These are phyloP conservation scores for Gaeumannomyces tritici DNA, from an alignment of 2,329 filamentous ascomycete genomes.

Conservation along the genomic window DNA sequence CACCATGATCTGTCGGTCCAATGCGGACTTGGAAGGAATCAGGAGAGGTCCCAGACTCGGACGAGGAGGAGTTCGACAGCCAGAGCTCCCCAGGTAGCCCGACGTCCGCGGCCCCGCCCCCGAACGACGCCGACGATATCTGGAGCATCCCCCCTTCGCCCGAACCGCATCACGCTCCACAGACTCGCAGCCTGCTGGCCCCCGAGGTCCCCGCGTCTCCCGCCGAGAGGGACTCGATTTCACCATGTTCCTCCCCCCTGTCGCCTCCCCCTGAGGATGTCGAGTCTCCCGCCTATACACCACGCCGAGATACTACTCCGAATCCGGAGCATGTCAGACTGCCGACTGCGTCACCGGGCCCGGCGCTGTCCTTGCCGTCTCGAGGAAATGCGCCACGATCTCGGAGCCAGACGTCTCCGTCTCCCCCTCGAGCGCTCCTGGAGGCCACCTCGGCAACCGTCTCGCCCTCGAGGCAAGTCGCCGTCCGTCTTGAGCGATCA, in stretches of 20 bases:
- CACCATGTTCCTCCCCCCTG: not conserved
- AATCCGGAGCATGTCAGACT: not conserved
- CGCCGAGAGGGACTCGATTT: not conserved
- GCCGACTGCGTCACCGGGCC: not conserved
- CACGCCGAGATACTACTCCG: not conserved
- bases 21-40: conserved; percentile 34
- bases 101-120: not conserved
- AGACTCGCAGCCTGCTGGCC: conserved; percentile 6
- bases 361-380: not conserved
- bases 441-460: not conserved
- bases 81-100: conserved; percentile 10
- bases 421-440: not conserved
- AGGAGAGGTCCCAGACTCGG: conserved; percentile 33
- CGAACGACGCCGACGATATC: conserved; percentile 2
- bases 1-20: conserved; percentile 20
- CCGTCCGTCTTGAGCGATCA: conserved; percentile 32
- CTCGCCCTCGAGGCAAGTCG: conserved; percentile 10
- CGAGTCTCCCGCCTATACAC: not conserved
- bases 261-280: conserved; percentile 1
- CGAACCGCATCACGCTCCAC: not conserved
- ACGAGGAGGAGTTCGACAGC: conserved; percentile 30
- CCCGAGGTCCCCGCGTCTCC: not conserved
- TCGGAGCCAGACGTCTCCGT: not conserved
- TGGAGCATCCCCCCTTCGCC: conserved; percentile 2
- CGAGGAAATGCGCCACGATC: not conserved